These are phyloP conservation scores for Venustampulla echinocandica DNA, from an alignment of 495 filamentous ascomycete genomes.

Conservation along the genomic window DNA sequence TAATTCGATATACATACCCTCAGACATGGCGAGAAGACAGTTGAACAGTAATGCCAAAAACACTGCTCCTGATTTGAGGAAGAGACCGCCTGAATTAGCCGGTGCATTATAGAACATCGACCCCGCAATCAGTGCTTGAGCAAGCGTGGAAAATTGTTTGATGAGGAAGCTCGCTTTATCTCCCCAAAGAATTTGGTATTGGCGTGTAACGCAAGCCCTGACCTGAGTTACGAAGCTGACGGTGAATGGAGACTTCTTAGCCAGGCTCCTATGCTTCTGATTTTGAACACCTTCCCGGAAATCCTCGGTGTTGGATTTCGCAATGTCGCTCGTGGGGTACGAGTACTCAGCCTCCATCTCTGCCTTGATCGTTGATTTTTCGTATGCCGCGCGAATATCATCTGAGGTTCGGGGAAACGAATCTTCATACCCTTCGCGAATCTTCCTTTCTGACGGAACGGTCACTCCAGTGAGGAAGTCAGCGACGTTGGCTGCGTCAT, in stretches of 20 bases:
- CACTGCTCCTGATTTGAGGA: constrained; percentile 44
- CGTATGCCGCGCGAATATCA: constrained; percentile 51
- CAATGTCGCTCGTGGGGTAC: constrained; percentile 37
- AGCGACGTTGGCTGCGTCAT: constrained; percentile 54
- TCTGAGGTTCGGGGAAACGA: constrained; percentile 58
- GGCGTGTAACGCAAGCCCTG: constrained; percentile 39
- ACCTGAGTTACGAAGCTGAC: constrained; percentile 37
- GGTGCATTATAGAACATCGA: constrained; percentile 79
- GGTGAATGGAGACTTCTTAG: constrained; percentile 50
- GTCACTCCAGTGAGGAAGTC: constrained; percentile 65
- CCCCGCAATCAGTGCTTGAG: constrained; percentile 68
- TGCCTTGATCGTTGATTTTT: constrained; percentile 13
- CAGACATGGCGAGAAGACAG: constrained; percentile 54
- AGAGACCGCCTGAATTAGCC: constrained; percentile 38
- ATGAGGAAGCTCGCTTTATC: constrained; percentile 52
- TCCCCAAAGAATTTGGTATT: constrained; percentile 52
- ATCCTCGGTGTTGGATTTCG: constrained; percentile 36
- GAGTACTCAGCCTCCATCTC: constrained; percentile 35
- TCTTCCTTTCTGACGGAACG: constrained; percentile 52
- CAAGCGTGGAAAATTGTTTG: constrained; percentile 55
- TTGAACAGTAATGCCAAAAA: constrained; percentile 58
- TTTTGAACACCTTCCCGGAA: constrained; percentile 61
- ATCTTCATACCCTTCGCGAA: constrained; percentile 53
- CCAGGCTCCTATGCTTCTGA: constrained; percentile 56
- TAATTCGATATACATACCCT: constrained; percentile 28